Conservation (phyloP, 1,139 yeast species). For the Hemisphaericaspora lyxosophila region DNA sequence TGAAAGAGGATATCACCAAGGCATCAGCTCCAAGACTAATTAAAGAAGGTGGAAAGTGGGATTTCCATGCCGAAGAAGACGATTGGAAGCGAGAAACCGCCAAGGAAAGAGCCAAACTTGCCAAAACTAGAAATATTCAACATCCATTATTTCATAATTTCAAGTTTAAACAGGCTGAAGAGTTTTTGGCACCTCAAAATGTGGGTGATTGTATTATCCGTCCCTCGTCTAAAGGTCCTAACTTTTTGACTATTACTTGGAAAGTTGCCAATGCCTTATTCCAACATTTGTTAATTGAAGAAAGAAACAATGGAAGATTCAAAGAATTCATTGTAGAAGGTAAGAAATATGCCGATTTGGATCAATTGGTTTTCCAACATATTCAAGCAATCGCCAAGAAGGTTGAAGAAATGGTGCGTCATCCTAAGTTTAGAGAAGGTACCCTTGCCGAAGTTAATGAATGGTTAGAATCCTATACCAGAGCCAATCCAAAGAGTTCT, state of each 20-base stretch:
- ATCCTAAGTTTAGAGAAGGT: conserved; percentile 88
- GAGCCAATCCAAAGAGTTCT: conserved; percentile 87
- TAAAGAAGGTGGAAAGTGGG: conserved; percentile 76
- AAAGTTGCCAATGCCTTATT: conserved; percentile 87
- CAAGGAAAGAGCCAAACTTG: conserved; percentile 56
- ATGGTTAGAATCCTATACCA: conserved; percentile 86
- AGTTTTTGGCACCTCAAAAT: conserved; percentile 80
- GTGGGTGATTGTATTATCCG: conserved; percentile 94
- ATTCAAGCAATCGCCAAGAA: conserved; percentile 81
- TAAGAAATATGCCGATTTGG: conserved; percentile 77
- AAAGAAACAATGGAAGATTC: conserved; percentile 57
- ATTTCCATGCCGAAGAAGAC: conserved; percentile 68
- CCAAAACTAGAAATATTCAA: conserved; percentile 70
- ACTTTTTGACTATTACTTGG: conserved; percentile 93
- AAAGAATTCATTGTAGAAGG: conserved; percentile 68
- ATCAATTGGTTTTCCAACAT: conserved; percentile 88
- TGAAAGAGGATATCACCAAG: conserved; percentile 62
- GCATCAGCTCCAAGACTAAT: conserved; percentile 53
- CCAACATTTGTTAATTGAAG: conserved; percentile 88
- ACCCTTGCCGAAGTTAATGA: conserved; percentile 76
- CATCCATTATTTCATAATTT: conserved; percentile 90
- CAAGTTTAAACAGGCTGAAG: conserved; percentile 88
- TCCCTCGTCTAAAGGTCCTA: conserved; percentile 88
- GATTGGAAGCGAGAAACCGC: conserved; percentile 63
- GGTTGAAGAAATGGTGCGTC: conserved; percentile 79